Percentiles rank a stretch among this genome's conserved stretches.
Conservation (phyloP, 768 basidiomycete genomes). For the Termitomyces sp. region DNA sequence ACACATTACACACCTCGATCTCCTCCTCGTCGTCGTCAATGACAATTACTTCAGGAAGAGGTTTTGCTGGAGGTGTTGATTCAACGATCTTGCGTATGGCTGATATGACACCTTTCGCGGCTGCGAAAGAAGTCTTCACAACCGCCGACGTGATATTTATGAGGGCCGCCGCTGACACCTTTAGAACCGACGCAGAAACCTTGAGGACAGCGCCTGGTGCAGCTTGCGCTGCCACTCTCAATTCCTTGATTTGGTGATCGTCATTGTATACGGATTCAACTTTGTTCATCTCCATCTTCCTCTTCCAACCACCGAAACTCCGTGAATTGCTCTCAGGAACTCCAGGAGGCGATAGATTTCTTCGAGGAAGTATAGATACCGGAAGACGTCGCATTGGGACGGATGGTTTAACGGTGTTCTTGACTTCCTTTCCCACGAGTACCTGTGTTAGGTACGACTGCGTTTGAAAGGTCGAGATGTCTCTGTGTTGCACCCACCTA, state of each 20-base stretch:
- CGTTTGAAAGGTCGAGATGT: not conserved
- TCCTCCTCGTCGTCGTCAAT: not conserved
- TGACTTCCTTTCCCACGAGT: not conserved
- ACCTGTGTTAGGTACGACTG: not conserved
- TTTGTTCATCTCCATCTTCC: not conserved
- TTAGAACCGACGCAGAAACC: not conserved
- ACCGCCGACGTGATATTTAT: not conserved
- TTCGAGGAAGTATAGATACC: no score
- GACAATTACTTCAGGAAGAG: not conserved
- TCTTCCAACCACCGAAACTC: not conserved
- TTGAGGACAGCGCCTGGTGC: not conserved
- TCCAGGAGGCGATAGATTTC: not conserved
- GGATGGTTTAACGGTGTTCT: no score
- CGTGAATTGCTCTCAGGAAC: not conserved
- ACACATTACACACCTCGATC: not conserved
- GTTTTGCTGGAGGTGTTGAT: not conserved
- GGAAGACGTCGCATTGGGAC: not conserved
- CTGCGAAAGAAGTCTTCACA: not conserved
- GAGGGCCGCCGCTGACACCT: not conserved
- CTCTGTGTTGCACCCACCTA: not conserved
- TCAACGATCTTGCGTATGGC: not conserved
- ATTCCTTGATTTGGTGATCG: not conserved
- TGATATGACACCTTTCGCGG: not conserved
- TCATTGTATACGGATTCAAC: not conserved
- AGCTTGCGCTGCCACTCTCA: not conserved